phyloP scores from a whole-genome alignment of 129 eudicot genomes.

The Artemisia annua region DNA sequence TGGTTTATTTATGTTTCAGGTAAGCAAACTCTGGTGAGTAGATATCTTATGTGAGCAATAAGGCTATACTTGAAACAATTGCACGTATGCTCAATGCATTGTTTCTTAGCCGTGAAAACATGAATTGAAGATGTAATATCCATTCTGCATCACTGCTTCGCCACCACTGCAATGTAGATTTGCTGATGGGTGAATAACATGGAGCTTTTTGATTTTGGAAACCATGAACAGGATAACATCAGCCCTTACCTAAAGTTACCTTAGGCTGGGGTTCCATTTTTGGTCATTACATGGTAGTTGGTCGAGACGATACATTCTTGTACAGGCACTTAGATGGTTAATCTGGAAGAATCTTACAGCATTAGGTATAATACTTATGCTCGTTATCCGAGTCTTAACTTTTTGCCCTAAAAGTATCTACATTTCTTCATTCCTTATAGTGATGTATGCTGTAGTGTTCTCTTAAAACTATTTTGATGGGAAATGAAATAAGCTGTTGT shows the following conservation, averaged over 20 bases:
- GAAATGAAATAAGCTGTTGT: slow-evolving; percentile 15
- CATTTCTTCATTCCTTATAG: slow-evolving; percentile 42
- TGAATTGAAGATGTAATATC: not conserved
- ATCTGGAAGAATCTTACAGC: slow-evolving; percentile 5
- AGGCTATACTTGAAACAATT: slow-evolving; percentile 7
- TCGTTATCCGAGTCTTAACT: slow-evolving; percentile 16
- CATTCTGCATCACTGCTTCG: slow-evolving; percentile 8
- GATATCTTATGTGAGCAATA: slow-evolving; percentile 18
- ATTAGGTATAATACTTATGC: slow-evolving; percentile 32
- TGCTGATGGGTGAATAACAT: slow-evolving; percentile 13
- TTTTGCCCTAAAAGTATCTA: slow-evolving; percentile 16
- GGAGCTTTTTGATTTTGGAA: not conserved
- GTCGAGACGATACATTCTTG: slow-evolving; percentile 32
- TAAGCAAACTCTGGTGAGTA: slow-evolving; percentile 29
- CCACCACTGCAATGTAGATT: slow-evolving; percentile 5
- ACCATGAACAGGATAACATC: slow-evolving; percentile 19
- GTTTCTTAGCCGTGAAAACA: not conserved
- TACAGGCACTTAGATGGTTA: not conserved
- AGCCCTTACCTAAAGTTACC: slow-evolving; percentile 11
- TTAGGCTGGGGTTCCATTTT: slow-evolving; percentile 37
- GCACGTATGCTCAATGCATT: slow-evolving; percentile 10
- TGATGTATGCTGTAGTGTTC: slow-evolving; percentile 26
- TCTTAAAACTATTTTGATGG: slow-evolving; percentile 15
- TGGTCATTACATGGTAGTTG: slow-evolving; percentile 34
- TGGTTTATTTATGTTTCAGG: slow-evolving; percentile 36